Base-by-base conservation (phyloP, 805 yeast species). In the Helenozyma baotianmanensis region DNA sequence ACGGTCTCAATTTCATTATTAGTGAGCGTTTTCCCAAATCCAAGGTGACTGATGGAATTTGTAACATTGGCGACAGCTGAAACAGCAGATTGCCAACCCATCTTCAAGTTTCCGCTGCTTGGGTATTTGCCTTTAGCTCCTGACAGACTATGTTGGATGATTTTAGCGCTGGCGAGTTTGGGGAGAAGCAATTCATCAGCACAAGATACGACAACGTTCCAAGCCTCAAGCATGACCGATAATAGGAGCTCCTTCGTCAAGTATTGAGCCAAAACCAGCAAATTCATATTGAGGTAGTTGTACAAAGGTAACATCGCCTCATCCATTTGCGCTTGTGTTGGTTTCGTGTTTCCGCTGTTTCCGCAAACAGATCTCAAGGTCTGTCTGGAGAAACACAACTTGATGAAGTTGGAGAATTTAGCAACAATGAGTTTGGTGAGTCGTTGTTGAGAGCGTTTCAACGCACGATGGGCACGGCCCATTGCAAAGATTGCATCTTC, bases 111-210 rank as follows among this genome's bases (percentile, higher is more conserved):
- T 4, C 29, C 33, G 4, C 35, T 32, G 13, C 35, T 33, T 17
- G 29, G 33, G 6, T 32, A 36, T 11, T 29, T 41, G 9, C 40
- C 38, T 19, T 38, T 38, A 2, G 53, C 28, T 2, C 61, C 60
- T 27, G 54, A 40, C 25, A 57, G 43, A 17, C 7, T 6, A 5
- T 17, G 5, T 17, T 52, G 48, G 27, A 63, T 47, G 2, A 62
- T 56, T 29, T 56, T 57, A 1, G 70, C 64, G 38, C 70, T 61
- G 9, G 78, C 70, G 19, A 87, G 54, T 14, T 84, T 76, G 0
- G 97, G 97, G 5, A 90, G 58, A 4, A 88, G 53, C 12, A 90
- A 60, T 23, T 68, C 71, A 48, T 87, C 96, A 1, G 90, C 82
- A 15, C 78, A 68, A 2, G 65, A 58, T 6, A 90, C 63, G 2